A percentile compares a stretch with the other conserved stretches of the same genome.
Conservation (phyloP, 768 basidiomycete genomes). For the Rhizopogon vesiculosus region DNA sequence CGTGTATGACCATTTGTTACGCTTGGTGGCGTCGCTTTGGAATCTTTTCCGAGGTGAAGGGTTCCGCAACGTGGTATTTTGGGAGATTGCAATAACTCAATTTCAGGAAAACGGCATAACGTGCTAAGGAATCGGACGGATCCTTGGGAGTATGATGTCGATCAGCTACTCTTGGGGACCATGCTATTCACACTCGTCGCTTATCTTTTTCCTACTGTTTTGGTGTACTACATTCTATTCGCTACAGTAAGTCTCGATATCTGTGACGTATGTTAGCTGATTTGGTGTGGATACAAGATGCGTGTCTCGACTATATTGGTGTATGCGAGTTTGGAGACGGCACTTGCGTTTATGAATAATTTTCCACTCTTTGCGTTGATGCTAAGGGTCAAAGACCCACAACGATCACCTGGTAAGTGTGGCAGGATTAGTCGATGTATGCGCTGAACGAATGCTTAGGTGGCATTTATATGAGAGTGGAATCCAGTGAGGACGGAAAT, state of each 20-base stretch:
- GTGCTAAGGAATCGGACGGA: constrained; percentile 84
- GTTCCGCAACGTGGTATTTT: not conserved
- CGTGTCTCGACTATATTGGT: constrained; percentile 50
- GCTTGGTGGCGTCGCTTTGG: constrained; percentile 66
- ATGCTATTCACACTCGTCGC: constrained; percentile 79
- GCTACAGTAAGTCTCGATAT: constrained; percentile 42
- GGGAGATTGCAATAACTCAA: not conserved
- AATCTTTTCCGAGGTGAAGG: constrained; percentile 81
- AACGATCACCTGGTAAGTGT: constrained; percentile 67
- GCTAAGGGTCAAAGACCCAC: constrained; percentile 78
- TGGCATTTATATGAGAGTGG: constrained; percentile 19
- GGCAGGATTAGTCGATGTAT: not conserved
- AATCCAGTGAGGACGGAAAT: constrained; percentile 22
- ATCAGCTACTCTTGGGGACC: constrained; percentile 93
- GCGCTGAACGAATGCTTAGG: constrained; percentile 14
- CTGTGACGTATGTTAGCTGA: not conserved
- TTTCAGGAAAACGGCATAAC: constrained; percentile 85
- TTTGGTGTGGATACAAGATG: constrained; percentile 30
- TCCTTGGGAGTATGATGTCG: constrained; percentile 85
- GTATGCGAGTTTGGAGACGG: constrained; percentile 59
- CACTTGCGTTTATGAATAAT: constrained; percentile 80
- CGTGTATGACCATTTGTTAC: constrained; percentile 59
- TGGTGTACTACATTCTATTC: constrained; percentile 84
- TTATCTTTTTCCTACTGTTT: constrained; percentile 80
- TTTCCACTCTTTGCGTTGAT: constrained; percentile 90